Conservation (phyloP, 2,329 filamentous ascomycete species). For the Scedosporium minutisporum region DNA sequence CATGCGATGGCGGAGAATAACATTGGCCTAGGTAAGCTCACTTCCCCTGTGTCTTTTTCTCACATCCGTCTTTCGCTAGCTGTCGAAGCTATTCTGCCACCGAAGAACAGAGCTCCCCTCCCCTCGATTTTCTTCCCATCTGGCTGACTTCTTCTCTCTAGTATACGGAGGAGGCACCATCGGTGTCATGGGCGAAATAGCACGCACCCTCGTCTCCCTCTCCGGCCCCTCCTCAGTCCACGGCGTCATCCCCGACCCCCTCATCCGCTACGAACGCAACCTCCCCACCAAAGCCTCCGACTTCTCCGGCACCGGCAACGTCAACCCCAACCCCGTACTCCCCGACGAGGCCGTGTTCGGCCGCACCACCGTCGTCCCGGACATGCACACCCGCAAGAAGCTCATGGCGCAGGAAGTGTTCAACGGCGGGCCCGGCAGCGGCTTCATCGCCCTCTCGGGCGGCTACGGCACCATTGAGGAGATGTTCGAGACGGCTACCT, state of each 20-base stretch:
- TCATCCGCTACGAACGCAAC: constrained; percentile 70
- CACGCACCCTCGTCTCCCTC: constrained; percentile 74
- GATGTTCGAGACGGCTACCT: constrained; percentile 81
- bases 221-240: constrained; percentile 75
- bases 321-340: constrained; percentile 39
- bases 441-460: constrained; percentile 80
- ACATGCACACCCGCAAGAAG: constrained; percentile 95
- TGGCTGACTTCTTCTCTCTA: constrained; percentile 15
- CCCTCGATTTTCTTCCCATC: no score
- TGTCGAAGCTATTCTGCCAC: no score
- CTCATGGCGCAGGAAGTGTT: constrained; percentile 88
- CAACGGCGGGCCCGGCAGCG: constrained; percentile 68
- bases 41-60: neutral
- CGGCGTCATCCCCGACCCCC: constrained; percentile 82
- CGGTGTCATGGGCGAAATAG: constrained; percentile 91
- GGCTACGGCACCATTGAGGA: constrained; percentile 96
- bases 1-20: constrained; percentile 63
- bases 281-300: constrained; percentile 10
- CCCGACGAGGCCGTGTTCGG: constrained; percentile 64
- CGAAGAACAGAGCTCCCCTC: no score
- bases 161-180: constrained; percentile 94
- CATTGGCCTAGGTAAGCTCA: constrained; percentile 56
- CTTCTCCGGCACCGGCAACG: constrained; percentile 17
- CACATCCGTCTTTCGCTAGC: constrained; percentile 2
- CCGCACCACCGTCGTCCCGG: constrained; percentile 74